Conservation (phyloP, 768 basidiomycete genomes). For the Phanerodontia chrysosporium region DNA sequence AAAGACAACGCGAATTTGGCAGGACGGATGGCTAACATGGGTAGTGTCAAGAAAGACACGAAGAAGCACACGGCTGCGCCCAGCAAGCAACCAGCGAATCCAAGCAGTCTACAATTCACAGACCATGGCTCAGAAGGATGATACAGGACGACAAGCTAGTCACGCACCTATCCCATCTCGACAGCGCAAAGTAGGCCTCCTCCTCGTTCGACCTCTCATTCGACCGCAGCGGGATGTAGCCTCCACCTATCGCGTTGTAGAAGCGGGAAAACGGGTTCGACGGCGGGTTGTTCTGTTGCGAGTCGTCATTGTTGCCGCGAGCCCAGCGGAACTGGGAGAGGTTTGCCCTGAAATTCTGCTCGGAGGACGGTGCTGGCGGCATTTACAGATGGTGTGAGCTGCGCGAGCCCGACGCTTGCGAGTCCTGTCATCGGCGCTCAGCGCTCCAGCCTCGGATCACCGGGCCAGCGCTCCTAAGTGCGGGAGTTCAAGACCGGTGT, state of each 20-base stretch:
- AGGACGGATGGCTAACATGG: constrained; percentile 68
- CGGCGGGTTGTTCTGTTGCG: constrained; percentile 38
- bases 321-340: constrained; percentile 90
- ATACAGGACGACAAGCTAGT: not conserved
- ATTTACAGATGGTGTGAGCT: not conserved
- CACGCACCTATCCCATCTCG: constrained; percentile 86
- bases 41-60: constrained; percentile 82
- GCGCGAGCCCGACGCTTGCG: not conserved
- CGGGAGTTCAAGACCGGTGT: not conserved
- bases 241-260: constrained; percentile 79
- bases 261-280: constrained; percentile 80
- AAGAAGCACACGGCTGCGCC: constrained; percentile 94
- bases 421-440: not conserved
- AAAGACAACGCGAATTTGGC: constrained; percentile 90
- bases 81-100: constrained; percentile 83
- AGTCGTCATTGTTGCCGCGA: constrained; percentile 65
- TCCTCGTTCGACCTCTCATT: constrained; percentile 87
- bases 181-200: constrained; percentile 90
- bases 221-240: constrained; percentile 85
- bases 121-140: not conserved
- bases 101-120: constrained; percentile 58
- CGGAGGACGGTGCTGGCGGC: constrained; percentile 26
- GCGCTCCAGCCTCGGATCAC: not conserved
- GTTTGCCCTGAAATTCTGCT: constrained; percentile 69
- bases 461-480: not conserved